Evolutionary conservation across 371 early-diverging fungal genomes (phyloP).

Genomic region (Thermomucor indicae-seudaticae): DNA sequence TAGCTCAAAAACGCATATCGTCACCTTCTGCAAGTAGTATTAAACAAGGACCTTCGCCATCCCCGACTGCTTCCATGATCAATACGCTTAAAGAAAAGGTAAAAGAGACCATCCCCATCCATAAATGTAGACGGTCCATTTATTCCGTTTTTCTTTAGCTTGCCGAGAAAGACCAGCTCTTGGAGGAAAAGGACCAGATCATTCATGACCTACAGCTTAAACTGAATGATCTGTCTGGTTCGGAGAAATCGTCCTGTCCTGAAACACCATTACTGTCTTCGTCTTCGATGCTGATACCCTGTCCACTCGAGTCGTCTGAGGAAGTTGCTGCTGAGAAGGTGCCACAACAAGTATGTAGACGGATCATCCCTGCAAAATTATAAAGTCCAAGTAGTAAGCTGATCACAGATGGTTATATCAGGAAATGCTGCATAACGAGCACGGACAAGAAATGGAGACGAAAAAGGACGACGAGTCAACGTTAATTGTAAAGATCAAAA

Average conservation of each 20-base stretch:
- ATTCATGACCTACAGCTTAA: conserved; percentile 21
- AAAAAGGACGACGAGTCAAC: too few relatives aligned
- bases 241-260: conserved; percentile 6
- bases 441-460: too few relatives aligned
- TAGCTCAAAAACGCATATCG: conserved; percentile 10
- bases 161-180: conserved; percentile 9
- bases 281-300: conserved; percentile 15
- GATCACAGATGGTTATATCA: too few relatives aligned
- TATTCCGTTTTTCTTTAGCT: conserved; percentile 5
- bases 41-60: background rate
- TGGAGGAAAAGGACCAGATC: conserved; percentile 22
- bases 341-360: too few relatives aligned
- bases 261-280: conserved; percentile 15
- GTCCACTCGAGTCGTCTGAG: conserved; percentile 13
- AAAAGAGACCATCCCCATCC: background rate
- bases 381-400: too few relatives aligned
- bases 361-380: too few relatives aligned
- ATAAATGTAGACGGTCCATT: background rate
- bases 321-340: conserved; percentile 10
- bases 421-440: too few relatives aligned
- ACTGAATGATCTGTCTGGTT: conserved; percentile 5
- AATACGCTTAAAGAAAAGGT: conserved; percentile 27
- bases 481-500: too few relatives aligned
- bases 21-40: conserved; percentile 17
- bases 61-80: conserved; percentile 8